Evolutionary conservation across 805 yeast genomes (phyloP), one percentile per base, ranked within the genome.

Genomic region (Saturnispora bothae): DNA sequence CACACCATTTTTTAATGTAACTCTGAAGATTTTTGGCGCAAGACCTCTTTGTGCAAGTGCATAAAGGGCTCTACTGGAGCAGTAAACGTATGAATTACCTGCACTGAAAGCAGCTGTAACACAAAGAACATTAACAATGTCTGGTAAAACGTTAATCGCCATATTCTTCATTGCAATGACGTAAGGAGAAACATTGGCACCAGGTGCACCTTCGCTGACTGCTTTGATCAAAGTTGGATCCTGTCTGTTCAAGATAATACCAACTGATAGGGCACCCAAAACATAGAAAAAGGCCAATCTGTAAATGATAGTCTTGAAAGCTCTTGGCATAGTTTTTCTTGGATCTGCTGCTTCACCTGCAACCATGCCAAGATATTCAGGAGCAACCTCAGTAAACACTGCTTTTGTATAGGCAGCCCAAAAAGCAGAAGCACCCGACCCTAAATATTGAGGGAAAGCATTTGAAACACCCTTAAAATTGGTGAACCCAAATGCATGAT

Each of bases 301-400:
- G 50, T 68, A 67, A 43, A 83, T 76, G 14, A 84, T 84, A 40
- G 79, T 80, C 46, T 73, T 78, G 63, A 78, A 83, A 0, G 94
- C 95, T 23, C 67, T 68, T n/a, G 92, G 86, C 53, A 85, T 61
- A 5, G 75, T 75, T 39, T 70, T 70, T 37, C 89, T 68, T 26
- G 60, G 59, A 27, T 56, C 55, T 28, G 47, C 51, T 8, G 94
- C 94, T 54, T 85, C 95, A 33, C 94, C 85, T 3, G 94, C 94
- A 25, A 83, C 75, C 82, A 82, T 78, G 1, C 89, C 70, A 26
- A 85, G 72, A 49, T 82, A 81, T 57, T 85, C 95, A 2, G 95
- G 94, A 0, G 94, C 95, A 3, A 83, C 83, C 12, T 48, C 50
- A 1, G 92, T 80, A 54, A 79, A 84, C 21, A 81, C 65, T 6